Conservation (phyloP, 2,329 filamentous ascomycete genomes). For the Allantophomopsis lycopodina region DNA sequence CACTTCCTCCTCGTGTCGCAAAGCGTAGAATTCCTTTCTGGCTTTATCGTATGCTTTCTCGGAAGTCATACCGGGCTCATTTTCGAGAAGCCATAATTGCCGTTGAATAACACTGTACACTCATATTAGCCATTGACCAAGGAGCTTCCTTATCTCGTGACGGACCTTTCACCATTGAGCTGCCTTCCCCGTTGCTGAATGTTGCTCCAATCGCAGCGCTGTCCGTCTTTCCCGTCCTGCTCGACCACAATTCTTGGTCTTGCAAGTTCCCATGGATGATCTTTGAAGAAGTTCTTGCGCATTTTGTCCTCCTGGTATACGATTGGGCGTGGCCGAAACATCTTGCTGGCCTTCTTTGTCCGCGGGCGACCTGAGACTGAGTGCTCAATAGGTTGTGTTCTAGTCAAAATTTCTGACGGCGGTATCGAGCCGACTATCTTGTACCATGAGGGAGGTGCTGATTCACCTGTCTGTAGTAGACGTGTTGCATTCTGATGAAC, state of each 20-base stretch:
- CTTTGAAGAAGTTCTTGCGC: constrained; percentile 70
- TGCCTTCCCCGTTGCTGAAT: constrained; percentile 61
- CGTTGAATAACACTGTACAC: constrained; percentile 71
- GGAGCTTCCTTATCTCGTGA: not conserved
- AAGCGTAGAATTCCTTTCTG: constrained; percentile 78
- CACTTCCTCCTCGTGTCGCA: constrained; percentile 73
- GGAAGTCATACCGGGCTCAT: constrained; percentile 40
- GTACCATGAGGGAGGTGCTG: constrained; percentile 19
- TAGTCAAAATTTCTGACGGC: constrained; percentile 42
- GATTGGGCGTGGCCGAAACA: constrained; percentile 71
- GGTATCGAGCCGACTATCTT: constrained; percentile 23
- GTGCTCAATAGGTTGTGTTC: constrained; percentile 36
- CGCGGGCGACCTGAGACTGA: constrained; percentile 18
- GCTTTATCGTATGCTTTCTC: constrained; percentile 71
- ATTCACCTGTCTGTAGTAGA: constrained; percentile 27
- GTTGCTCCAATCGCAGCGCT: constrained; percentile 66
- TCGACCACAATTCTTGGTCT: constrained; percentile 77
- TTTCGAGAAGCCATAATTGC: constrained; percentile 73
- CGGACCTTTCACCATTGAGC: constrained; percentile 74
- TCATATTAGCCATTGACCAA: constrained; percentile 5
- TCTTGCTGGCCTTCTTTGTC: constrained; percentile 49
- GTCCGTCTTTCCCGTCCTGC: constrained; percentile 68
- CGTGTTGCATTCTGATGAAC: constrained; percentile 31
- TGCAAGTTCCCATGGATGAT: constrained; percentile 96
- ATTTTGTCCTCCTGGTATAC: constrained; percentile 73